Conservation (phyloP, 163 green algal species). For the Scenedesmus sp. region DNA sequence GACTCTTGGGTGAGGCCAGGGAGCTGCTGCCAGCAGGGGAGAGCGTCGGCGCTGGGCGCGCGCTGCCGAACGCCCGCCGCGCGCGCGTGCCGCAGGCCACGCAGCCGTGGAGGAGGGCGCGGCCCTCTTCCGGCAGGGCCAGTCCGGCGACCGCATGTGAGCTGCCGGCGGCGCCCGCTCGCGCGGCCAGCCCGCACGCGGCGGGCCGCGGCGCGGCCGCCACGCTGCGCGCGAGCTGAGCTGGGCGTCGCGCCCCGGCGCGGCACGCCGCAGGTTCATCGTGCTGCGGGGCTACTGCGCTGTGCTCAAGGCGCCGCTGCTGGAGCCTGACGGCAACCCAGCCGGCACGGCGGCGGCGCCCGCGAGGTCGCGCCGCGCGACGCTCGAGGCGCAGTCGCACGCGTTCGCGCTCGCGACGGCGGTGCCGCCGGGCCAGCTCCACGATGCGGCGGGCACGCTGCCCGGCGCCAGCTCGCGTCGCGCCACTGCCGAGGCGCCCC, state of each 20-base stretch:
- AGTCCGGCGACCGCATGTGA: conserved; percentile 41
- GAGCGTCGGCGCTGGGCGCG: too few species aligned
- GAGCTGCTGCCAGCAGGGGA: too few species aligned
- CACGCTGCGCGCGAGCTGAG: too few species aligned
- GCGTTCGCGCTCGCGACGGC: conserved; percentile 27
- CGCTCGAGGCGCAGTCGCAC: conserved; percentile 16
- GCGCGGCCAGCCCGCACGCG: too few species aligned
- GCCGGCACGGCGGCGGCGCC: neutral
- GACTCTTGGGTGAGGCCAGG: neutral
- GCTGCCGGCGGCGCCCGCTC: neutral
- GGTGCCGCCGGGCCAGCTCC: neutral
- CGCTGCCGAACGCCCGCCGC: too few species aligned
- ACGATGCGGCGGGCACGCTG: neutral
- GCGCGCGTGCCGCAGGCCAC: neutral
- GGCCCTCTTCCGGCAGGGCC: conserved; percentile 24
- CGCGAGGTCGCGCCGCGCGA: conserved; percentile 6
- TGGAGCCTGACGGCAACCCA: neutral
- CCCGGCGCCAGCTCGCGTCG: neutral
- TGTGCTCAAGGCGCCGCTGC: conserved; percentile 11
- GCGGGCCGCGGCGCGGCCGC: too few species aligned
- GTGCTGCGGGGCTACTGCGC: conserved; percentile 38
- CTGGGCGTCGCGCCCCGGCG: neutral
- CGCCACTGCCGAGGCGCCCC: neutral
- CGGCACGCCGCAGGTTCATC: conserved; percentile 14
- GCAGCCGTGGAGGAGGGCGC: neutral